phyloP scores from a whole-genome alignment of 2,329 filamentous ascomycete genomes.

The Neofusicoccum laricinum region DNA sequence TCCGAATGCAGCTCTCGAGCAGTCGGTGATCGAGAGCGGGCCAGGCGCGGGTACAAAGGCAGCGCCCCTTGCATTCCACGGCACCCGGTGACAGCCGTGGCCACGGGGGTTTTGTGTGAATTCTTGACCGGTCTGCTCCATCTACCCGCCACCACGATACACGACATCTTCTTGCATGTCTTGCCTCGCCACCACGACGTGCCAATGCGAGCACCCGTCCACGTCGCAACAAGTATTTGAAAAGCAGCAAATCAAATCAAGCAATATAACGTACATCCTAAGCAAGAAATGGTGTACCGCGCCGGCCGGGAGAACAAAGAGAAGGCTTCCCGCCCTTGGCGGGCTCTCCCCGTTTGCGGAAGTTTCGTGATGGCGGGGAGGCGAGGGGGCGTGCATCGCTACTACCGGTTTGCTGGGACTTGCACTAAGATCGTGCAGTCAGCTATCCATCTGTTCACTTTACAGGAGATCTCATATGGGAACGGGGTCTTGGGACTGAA shows the following conservation, averaged over 20 bases:
- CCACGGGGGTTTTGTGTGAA: too few relatives aligned
- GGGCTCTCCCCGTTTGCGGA: background rate
- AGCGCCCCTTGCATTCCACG: too few relatives aligned
- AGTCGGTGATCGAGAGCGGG: too few relatives aligned
- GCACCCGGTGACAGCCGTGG: too few relatives aligned
- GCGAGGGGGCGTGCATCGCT: background rate
- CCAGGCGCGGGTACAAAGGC: too few relatives aligned
- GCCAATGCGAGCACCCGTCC: too few relatives aligned
- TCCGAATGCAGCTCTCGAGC: background rate
- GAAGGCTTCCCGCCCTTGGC: background rate
- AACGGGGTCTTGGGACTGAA: background rate
- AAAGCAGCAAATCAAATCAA: background rate
- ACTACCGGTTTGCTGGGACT: background rate
- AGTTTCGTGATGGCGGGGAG: conserved; percentile 8
- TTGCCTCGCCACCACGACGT: too few relatives aligned
- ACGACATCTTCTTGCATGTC: too few relatives aligned
- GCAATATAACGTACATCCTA: background rate
- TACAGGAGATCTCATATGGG: background rate
- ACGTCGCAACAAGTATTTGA: background rate
- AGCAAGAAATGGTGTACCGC: background rate
- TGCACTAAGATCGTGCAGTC: background rate
- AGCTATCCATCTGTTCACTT: background rate
- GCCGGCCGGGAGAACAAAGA: conserved; percentile 8
- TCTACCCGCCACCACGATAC: too few relatives aligned
- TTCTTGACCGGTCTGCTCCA: too few relatives aligned